Conservation (phyloP, 2,329 filamentous ascomycete species). For the Colletotrichum tropicicola region DNA sequence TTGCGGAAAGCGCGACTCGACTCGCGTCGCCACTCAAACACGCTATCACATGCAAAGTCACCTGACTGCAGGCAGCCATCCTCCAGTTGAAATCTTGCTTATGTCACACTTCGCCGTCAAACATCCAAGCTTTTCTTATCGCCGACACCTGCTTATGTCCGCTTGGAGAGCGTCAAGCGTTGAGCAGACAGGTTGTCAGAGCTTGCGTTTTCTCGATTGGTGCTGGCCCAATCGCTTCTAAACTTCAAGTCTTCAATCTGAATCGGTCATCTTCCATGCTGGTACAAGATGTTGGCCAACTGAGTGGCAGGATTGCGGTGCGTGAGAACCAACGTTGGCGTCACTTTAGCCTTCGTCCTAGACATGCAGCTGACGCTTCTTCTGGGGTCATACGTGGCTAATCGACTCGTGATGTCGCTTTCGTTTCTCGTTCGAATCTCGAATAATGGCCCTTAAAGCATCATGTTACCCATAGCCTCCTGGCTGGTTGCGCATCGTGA, state of each 20-base stretch:
- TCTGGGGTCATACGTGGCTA: conserved; percentile 2
- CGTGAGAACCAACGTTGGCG: conserved; percentile 21
- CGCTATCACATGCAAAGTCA: conserved; percentile 16
- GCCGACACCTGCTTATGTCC: too few species aligned
- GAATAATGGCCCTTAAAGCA: not conserved
- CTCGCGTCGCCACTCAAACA: conserved; percentile 31
- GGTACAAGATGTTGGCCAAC: not conserved
- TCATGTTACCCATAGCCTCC: too few species aligned
- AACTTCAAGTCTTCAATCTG: not conserved
- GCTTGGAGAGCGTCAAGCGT: too few species aligned
- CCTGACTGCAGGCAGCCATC: not conserved
- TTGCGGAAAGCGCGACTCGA: conserved; percentile 26
- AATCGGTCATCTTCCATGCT: too few species aligned
- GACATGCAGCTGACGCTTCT: conserved; percentile 13
- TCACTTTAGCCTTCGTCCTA: not conserved
- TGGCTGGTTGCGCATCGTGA: not conserved
- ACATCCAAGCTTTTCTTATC: too few species aligned
- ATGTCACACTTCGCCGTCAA: too few species aligned
- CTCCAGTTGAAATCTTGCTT: not conserved
- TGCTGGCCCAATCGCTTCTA: too few species aligned
- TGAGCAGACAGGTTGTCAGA: too few species aligned
- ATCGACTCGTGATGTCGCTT: not conserved
- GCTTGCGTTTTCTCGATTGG: too few species aligned
- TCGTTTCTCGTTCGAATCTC: not conserved
- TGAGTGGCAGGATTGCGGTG: not conserved